phyloP scores from a whole-genome alignment of 1,284 basidiomycete genomes.

The Phlebopus sp. region DNA sequence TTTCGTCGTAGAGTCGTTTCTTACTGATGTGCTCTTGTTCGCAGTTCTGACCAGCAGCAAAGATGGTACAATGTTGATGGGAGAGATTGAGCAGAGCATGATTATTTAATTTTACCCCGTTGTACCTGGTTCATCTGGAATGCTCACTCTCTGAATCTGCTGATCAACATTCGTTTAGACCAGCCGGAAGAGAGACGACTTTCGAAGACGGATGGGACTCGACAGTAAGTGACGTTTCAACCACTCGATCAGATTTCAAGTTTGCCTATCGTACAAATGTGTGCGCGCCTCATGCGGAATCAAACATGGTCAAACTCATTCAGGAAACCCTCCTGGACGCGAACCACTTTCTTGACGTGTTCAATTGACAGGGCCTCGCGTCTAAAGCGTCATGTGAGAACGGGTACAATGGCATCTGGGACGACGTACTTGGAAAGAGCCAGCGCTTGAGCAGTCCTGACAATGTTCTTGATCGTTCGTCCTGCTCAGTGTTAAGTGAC shows the following conservation, averaged over 20 bases:
- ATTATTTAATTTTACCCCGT: constrained; percentile 13
- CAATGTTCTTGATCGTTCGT: constrained; percentile 11
- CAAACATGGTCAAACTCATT: constrained; percentile 4
- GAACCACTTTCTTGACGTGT: constrained; percentile 9
- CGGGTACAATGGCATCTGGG: no score
- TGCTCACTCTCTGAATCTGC: no score
- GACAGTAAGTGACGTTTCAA: no score
- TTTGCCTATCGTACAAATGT: no score
- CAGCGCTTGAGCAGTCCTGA: constrained; percentile 9
- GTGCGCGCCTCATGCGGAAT: no score
- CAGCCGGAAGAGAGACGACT: no score
- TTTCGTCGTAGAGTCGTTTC: neutral
- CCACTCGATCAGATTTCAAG: no score
- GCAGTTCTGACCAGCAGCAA: constrained; percentile 84
- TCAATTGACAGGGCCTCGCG: constrained; percentile 7
- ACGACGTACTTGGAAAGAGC: constrained; percentile 5
- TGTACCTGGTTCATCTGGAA: no score
- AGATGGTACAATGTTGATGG: constrained; percentile 85
- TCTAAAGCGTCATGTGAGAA: neutral
- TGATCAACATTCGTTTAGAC: no score
- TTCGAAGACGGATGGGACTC: no score
- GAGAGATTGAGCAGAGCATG: constrained; percentile 69
- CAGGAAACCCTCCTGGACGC: constrained; percentile 10
- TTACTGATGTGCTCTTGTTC: constrained; percentile 5
- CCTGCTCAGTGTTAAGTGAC: neutral